Evolutionary conservation across 2,329 filamentous ascomycete species (phyloP), one percentile per base, ranked within the genome.

Genomic region (Ceratocystis lukuohia): DNA sequence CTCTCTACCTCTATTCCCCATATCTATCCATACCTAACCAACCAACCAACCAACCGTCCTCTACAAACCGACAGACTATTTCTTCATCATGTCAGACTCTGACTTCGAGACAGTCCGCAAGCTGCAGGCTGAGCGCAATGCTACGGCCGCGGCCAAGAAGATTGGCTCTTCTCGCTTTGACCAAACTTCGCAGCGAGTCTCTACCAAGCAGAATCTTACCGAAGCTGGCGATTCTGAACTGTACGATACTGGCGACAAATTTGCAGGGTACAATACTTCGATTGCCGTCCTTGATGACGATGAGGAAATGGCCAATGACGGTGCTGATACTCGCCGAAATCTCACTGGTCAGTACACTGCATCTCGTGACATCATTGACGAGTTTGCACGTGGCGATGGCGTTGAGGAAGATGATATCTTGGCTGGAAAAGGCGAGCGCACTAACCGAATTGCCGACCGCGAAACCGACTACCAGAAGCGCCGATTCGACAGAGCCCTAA

Each of bases 401-500:
- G 90, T 93, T 30, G 93, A 96, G 74, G 93, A 96, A 77, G 91
- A 93, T 68, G 95, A 99, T 72, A 87, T 93, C 5, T 80, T 99
- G 69, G 82, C 91, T 63, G 89, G 88, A 57, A 85, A 87, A 71
- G 83, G 84, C 71, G 94, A 97, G 79, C 89, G 93, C 77, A 89
- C 91, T 75, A 91, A 88, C 67, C 87, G 93, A 72, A 97, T 99
- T 73, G 82, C 87, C 69, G 93, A 95, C 74, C 88, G 94, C 72
- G 93, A 97, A 79, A 95, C 91, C 69, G 93, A 97, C 74, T 99
- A 99, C 75, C 95, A 99, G 77, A 96, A 96, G 78, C 89, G 92
- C 70, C 86, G 92, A 68, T 95, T 96, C 75, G 87, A 96, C 74
- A 91, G 94, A 69, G 86, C 84, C 64, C 80, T 97, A 69, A 94